Base-by-base conservation (phyloP, 805 yeast genomes). In the Kluyveromyces lactis region DNA sequence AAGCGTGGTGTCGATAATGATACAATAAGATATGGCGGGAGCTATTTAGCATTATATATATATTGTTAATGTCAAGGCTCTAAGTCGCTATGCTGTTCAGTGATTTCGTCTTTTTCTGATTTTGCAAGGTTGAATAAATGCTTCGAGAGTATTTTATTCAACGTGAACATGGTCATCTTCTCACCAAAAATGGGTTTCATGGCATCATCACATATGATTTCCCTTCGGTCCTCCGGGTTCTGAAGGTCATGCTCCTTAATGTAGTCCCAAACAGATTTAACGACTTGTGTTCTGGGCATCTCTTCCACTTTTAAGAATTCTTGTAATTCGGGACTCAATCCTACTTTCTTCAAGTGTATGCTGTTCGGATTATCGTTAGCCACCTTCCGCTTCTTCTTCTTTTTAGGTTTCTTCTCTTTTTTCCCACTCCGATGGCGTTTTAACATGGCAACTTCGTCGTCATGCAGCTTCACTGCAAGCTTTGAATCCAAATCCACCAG, bases 251-350 rank as follows among this genome's bases (percentile, higher is more conserved):
- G 54, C 9, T 56, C 72, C 49, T 77, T 79, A 41, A 86, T 81
- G 56, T 86, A 75, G 11, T 67, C 71, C 94, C 94, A 84, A 4
- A 83, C 55, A 33, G 59, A 59, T 45, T 81, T 81, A 8, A 82
- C 87, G 13, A 81, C 78, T 53, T 80, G 80, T 0, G 90, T 78
- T 48, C 95, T 63, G 3, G 89, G 69, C 31, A 75, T 52, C 40
- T 61, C 67, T 1, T 55, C 41, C 15, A 51, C 63, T 1, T 72
- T 74, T 7, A 84, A 53, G 12, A 85, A 55, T 3, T 55, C 66
- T 36, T 68, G 66, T 24, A 85, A 64, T 28, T 69, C 71, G 2
- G 71, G 66, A 23, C 82, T 74, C 18, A 82, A 55, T 58, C 69
- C 55, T 15, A 72, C 74, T 28, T 66, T 64, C 32, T 70, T 64